Conservation (phyloP, 1,139 yeast species). For the Suhomyces terraborum region DNA sequence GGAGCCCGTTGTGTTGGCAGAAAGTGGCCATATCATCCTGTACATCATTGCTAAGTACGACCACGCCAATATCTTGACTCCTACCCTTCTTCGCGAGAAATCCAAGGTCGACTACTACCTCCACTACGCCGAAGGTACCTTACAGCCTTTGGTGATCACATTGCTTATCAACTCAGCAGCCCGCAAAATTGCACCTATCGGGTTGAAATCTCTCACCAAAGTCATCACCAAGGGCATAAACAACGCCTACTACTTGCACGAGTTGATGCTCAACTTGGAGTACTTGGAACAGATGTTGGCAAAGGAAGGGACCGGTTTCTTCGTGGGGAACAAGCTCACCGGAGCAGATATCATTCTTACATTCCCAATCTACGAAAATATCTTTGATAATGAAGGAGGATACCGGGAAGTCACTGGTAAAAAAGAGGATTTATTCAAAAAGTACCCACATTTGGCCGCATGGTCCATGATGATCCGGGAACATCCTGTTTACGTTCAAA, state of each 20-base stretch:
- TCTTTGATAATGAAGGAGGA: slow-evolving; percentile 44
- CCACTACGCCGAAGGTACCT: slow-evolving; percentile 59
- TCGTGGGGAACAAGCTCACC: slow-evolving; percentile 56
- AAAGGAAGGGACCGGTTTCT: slow-evolving; percentile 46
- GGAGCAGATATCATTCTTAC: slow-evolving; percentile 61
- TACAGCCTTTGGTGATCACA: slow-evolving; percentile 49
- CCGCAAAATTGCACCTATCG: slow-evolving; percentile 47
- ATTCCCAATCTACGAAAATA: slow-evolving; percentile 45
- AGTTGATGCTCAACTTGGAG: slow-evolving; percentile 42
- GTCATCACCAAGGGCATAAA: slow-evolving; percentile 46
- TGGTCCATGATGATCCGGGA: slow-evolving; percentile 41
- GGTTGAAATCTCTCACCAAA: slow-evolving; percentile 43
- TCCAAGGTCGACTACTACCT: slow-evolving; percentile 51
- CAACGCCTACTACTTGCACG: slow-evolving; percentile 44
- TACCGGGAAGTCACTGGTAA: slow-evolving; percentile 38
- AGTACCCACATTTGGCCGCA: slow-evolving; percentile 36
- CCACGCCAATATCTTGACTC: slow-evolving; percentile 33
- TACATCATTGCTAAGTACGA: slow-evolving; percentile 47
- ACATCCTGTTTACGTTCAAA: slow-evolving; percentile 35
- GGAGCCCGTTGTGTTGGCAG: slow-evolving; percentile 38
- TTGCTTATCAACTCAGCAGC: slow-evolving; percentile 44
- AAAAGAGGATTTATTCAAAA: slow-evolving; percentile 33
- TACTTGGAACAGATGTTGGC: slow-evolving; percentile 43
- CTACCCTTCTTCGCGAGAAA: slow-evolving; percentile 33
- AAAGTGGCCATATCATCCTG: slow-evolving; percentile 51